These are phyloP conservation scores for Rauvolfia tetraphylla DNA, from an alignment of 257 asterid species.

Conservation along the genomic window DNA sequence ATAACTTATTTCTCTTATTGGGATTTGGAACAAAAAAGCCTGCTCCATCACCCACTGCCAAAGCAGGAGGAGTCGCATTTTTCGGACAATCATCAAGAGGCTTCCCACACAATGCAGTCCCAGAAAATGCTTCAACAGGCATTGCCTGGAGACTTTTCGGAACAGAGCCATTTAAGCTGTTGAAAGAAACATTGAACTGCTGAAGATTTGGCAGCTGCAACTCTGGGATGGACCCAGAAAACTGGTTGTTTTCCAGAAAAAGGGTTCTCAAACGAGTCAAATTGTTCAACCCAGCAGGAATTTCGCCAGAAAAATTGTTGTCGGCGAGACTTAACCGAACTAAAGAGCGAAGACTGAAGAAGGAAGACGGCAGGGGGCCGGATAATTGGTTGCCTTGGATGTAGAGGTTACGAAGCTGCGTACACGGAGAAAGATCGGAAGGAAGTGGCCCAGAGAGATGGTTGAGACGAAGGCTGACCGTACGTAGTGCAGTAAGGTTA, in stretches of 20 bases:
- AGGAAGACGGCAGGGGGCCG: constrained; percentile 31
- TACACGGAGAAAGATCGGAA: constrained; percentile 34
- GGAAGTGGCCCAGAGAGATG: constrained; percentile 59
- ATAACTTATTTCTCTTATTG: constrained; percentile 32
- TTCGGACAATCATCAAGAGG: constrained; percentile 39
- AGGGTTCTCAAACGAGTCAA: constrained; percentile 61
- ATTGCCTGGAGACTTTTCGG: constrained; percentile 41
- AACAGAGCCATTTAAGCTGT: constrained; percentile 57
- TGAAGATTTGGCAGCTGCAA: constrained; percentile 38
- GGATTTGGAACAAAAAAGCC: constrained; percentile 14
- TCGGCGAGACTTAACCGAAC: constrained; percentile 54
- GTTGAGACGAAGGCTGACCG: constrained; percentile 67
- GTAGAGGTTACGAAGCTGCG: constrained; percentile 52
- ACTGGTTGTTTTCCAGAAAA: constrained; percentile 45
- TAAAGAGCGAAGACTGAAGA: constrained; percentile 33
- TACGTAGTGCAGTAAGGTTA: constrained; percentile 41
- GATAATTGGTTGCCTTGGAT: constrained; percentile 60
- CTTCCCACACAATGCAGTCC: constrained; percentile 56
- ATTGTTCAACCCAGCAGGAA: constrained; percentile 42
- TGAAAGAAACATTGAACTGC: constrained; percentile 62
- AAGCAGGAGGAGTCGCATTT: constrained; percentile 34
- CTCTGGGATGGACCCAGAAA: constrained; percentile 50
- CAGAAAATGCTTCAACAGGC: constrained; percentile 39
- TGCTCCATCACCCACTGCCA: constrained; percentile 18
- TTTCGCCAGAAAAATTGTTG: constrained; percentile 56